Base-by-base conservation (phyloP, 768 basidiomycete genomes). In the Boletus huronensis region DNA sequence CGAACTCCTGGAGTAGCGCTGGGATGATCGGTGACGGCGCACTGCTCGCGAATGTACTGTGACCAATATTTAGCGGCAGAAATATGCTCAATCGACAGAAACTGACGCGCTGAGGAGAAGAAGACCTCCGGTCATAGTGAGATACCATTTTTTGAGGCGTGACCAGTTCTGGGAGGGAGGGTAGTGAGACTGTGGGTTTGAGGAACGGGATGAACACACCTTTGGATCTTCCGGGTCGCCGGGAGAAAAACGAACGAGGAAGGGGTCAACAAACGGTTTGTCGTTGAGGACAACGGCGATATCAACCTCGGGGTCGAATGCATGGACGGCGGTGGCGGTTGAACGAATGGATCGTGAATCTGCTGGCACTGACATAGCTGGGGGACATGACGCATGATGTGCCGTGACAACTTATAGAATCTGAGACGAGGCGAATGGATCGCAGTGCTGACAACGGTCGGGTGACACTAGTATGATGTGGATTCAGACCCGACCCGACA, bases 1-100 rank as follows among this genome's bases (percentile, higher is more conserved):
- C 58, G 56, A 84, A 84, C 32, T 80, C 66, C 8, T 73, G 52
- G 57, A 72, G 73, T 35, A 87, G 62, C 17, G 74, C 62, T 2
- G 69, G 65, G 29, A 79, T 68, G 52, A 83, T 72, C 6, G 79
- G 77, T 26, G 81, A 74, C 1, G 84, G 82, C 0, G 81, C 80
- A 16, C 83, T 78, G 58, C 83, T 84, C 16, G 85, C 77, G 62
- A 84, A 86, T 1, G 84, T 85, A 21, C 84, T 85, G 56, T 14
- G 28, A 50, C 17, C 19, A 17, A 39, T 39, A 21, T 34, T 48
- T 36, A 58, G 47, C 6, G 9, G 52, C 5, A 31, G 43, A 21
- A 23, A 32, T 10, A 17, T 5, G 17, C 5, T 1, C 31, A 36
- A 34, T 16, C 14, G 32, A 47, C 29, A 32, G 21, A 45, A n/a